A percentile compares a stretch with the other conserved stretches of the same genome.
These are phyloP conservation scores for Crithidia mellificae DNA, from an alignment of 208 protist species.

Conservation along the genomic window DNA sequence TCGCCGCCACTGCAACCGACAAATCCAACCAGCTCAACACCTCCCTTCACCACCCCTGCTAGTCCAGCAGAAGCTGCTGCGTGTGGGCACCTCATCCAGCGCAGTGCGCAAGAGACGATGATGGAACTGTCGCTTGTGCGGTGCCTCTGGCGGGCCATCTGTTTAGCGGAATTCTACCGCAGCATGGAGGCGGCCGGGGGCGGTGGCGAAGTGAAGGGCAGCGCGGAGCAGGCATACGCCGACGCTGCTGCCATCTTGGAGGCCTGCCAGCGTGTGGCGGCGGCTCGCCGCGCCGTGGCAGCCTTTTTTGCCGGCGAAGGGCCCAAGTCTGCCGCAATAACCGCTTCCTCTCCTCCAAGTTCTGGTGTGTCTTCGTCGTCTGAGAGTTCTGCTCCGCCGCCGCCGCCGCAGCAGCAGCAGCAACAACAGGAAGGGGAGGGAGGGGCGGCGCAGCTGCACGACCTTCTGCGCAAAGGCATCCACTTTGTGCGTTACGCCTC, in stretches of 20 bases:
- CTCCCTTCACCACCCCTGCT: neutral
- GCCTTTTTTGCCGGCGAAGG: too few relatives aligned
- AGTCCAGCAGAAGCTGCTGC: neutral
- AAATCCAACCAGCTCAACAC: neutral
- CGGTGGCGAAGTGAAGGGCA: conserved; percentile 15
- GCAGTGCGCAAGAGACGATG: conserved; percentile 39
- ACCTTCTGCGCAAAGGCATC: conserved; percentile 2
- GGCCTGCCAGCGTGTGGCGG: conserved; percentile 15
- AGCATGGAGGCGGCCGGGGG: conserved; percentile 16
- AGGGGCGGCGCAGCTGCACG: neutral
- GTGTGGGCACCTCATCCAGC: neutral
- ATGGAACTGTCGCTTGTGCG: conserved; percentile 60
- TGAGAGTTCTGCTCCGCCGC: too few relatives aligned
- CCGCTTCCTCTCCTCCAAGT: too few relatives aligned
- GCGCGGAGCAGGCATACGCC: conserved; percentile 38
- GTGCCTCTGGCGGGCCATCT: conserved; percentile 66
- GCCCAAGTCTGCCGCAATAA: too few relatives aligned
- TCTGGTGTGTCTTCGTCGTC: too few relatives aligned
- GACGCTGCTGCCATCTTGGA: conserved; percentile 44
- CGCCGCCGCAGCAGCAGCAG: too few relatives aligned
- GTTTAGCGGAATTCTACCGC: conserved; percentile 46
- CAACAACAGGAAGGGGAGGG: too few relatives aligned
- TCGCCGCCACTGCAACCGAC: conserved; percentile 2
- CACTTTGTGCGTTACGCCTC: conserved; percentile 54
- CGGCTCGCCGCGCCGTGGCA: neutral